These are phyloP conservation scores for Geoglossum cookeanum DNA, from an alignment of 2,329 filamentous ascomycete genomes.

Conservation along the genomic window DNA sequence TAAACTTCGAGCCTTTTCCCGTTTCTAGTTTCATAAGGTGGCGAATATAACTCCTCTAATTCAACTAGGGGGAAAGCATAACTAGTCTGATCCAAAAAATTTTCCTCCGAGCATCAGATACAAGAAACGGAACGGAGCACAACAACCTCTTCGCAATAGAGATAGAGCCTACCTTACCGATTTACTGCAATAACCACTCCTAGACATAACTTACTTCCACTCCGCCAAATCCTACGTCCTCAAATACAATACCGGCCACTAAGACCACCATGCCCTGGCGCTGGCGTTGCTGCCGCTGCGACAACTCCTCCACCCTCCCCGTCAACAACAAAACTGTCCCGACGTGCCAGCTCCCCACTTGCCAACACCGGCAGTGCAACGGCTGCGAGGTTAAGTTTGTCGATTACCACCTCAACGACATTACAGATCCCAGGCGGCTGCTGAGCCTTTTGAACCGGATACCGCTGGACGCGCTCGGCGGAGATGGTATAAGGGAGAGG, in stretches of 20 bases:
- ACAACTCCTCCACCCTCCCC: background rate
- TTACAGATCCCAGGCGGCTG: background rate
- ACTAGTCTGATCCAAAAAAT: too few species aligned
- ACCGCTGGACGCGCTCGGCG: conserved; percentile 13
- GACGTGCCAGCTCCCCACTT: background rate
- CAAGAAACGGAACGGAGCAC: too few species aligned
- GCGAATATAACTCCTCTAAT: too few species aligned
- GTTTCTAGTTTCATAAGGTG: too few species aligned
- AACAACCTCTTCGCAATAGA: too few species aligned
- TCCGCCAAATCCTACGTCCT: background rate
- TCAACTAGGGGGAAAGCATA: too few species aligned
- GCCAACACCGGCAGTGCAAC: background rate
- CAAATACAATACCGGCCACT: background rate
- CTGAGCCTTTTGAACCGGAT: background rate
- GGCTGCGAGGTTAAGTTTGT: background rate
- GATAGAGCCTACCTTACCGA: too few species aligned
- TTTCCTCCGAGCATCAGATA: too few species aligned
- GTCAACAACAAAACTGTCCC: background rate
- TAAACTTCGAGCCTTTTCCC: too few species aligned
- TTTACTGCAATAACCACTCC: too few species aligned
- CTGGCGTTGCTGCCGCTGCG: background rate
- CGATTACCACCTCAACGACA: background rate
- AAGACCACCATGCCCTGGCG: background rate
- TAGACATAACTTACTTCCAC: too few species aligned
- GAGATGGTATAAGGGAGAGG: background rate